Evolutionary conservation across 2,329 filamentous ascomycete species (phyloP).

Genomic region (Herpomyces periplanetae): DNA sequence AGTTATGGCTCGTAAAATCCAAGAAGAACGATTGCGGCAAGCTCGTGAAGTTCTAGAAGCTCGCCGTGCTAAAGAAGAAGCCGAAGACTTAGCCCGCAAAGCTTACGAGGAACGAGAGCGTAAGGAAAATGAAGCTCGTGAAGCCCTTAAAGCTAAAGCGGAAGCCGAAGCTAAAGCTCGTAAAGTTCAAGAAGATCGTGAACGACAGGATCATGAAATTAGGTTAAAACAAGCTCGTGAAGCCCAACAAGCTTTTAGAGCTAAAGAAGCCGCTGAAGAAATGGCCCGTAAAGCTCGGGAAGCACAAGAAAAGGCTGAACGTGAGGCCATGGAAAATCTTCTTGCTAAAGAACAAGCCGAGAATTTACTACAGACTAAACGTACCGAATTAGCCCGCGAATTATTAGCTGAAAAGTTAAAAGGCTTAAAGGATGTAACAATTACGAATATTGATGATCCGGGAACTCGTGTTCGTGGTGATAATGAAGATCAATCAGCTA

Average conservation of each 20-base stretch:
- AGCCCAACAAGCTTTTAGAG: constrained; percentile 11
- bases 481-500: too few species aligned
- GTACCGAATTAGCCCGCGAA: too few species aligned
- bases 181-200: constrained; percentile 4
- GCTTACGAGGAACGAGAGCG: constrained; percentile 6
- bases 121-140: constrained; percentile 6
- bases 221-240: constrained; percentile 12
- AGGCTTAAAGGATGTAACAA: too few species aligned
- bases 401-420: too few species aligned
- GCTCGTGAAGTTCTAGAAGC: constrained; percentile 9
- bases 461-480: too few species aligned
- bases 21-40: constrained; percentile 7
- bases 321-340: constrained; percentile 7
- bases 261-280: constrained; percentile 7
- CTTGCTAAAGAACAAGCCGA: too few species aligned
- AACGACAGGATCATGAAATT: constrained; percentile 8
- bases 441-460: too few species aligned
- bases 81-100: constrained; percentile 7
- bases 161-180: constrained; percentile 4
- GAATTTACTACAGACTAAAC: too few species aligned
- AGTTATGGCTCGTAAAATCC: constrained; percentile 8
- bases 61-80: constrained; percentile 8
- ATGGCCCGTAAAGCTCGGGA: constrained; percentile 8
- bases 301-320: constrained; percentile 7
- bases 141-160: constrained; percentile 5